Evolutionary conservation across 768 basidiomycete species (phyloP), one percentile per base, ranked within the genome.

Genomic region (Peribolospora kevripleyi): DNA sequence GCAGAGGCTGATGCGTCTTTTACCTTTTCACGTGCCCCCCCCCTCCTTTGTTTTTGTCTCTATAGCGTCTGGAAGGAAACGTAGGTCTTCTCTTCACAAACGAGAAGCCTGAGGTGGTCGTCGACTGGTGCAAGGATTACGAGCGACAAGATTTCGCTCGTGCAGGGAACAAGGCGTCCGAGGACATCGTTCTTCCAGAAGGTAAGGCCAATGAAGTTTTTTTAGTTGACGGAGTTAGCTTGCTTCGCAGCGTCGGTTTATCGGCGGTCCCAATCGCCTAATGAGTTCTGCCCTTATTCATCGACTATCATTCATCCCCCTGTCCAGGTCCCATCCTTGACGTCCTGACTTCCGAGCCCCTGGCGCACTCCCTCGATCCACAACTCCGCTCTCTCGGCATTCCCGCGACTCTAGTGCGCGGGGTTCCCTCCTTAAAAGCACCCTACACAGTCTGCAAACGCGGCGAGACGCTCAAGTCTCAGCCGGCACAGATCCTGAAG

Each of bases 361-460:
- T 97, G 68, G 87, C 93, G 43, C 88, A 95, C 67, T 88, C 87
- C 62, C 87, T 97, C 71, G 93, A 98, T 59, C 88, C 90, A 25
- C 91, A 97, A 65, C 73, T 98, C 53, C 79, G 93, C 54, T 84
- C 84, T 67, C 75, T 97, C 42, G 93, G 93, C 6, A 70, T 98
- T 41, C 72, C 77, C 52, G 97, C 90, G 13, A 59, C 55, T 13
- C 75, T 98, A 74, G 76, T 81, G 55, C 77, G 76, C 62, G 93
- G 93, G 54, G 82, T 93, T 0, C 90, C 91, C 4, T 82, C 81
- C 6, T 70, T 97, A 49, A 42, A 54, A 10, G 58, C 58, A 5
- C 73, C 84, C n/a, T 87, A 95, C 65, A 75, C 75, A 53, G 70
- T 98, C 51, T 97, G 91, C 68, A 76, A 79, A 42, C 70, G 82